These are phyloP conservation scores for Penicillium lividum DNA, from an alignment of 495 filamentous ascomycete genomes.

Conservation along the genomic window DNA sequence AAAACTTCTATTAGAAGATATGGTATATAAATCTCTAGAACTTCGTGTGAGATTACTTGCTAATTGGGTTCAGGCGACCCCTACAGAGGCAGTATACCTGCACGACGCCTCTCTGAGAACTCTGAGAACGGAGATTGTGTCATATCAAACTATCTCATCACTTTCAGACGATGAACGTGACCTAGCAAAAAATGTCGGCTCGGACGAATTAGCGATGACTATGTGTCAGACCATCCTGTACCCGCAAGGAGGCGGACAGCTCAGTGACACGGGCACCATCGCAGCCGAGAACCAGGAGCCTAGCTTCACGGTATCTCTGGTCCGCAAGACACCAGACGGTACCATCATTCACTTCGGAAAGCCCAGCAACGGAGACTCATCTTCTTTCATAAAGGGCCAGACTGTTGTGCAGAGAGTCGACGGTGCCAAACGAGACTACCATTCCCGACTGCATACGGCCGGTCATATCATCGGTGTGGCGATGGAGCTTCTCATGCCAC, in stretches of 20 bases:
- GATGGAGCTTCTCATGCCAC: slow-evolving; percentile 51
- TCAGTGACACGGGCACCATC: slow-evolving; percentile 60
- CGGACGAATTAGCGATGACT: slow-evolving; percentile 38
- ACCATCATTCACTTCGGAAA: slow-evolving; percentile 60
- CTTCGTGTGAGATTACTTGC: background rate
- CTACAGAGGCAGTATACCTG: slow-evolving; percentile 50
- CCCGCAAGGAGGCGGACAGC: slow-evolving; percentile 66
- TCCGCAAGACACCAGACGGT: slow-evolving; percentile 49
- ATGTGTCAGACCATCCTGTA: slow-evolving; percentile 63
- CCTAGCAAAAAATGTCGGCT: slow-evolving; percentile 25
- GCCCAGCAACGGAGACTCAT: slow-evolving; percentile 31
- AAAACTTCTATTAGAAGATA: background rate
- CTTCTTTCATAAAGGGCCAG: slow-evolving; percentile 37
- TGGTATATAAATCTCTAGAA: background rate
- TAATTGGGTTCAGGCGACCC: slow-evolving; percentile 1
- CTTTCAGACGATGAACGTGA: slow-evolving; percentile 48
- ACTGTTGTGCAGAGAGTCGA: slow-evolving; percentile 54
- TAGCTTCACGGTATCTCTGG: slow-evolving; percentile 51
- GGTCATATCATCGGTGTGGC: slow-evolving; percentile 65
- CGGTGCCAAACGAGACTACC: slow-evolving; percentile 51
- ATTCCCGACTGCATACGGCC: slow-evolving; percentile 63
- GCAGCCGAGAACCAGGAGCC: slow-evolving; percentile 21
- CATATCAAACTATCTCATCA: slow-evolving; percentile 45
- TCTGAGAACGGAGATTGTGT: slow-evolving; percentile 46
- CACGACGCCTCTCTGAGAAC: slow-evolving; percentile 52